Percentiles rank a stretch among this genome's conserved stretches.
Evolutionary conservation across 176 grass and related monocot species (phyloP).

Genomic region (Oryza punctata): DNA sequence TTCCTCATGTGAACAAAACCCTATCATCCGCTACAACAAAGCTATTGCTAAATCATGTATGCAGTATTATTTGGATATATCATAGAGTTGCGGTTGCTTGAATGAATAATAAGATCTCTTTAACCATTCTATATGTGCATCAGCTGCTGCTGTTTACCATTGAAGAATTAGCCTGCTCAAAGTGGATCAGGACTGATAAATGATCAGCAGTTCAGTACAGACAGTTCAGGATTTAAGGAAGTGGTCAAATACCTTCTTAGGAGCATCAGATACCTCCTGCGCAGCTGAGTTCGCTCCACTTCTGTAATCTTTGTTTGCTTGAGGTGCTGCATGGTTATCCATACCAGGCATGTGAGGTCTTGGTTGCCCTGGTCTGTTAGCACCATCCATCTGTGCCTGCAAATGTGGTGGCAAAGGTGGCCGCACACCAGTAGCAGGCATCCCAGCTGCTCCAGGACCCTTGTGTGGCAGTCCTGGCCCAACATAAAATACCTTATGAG

Average conservation of each 20-base stretch:
- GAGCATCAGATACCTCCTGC: slow-evolving; percentile 55
- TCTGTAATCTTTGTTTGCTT: slow-evolving; percentile 58
- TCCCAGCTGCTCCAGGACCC: slow-evolving; percentile 52
- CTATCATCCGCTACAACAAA: not conserved
- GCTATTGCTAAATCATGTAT: slow-evolving; percentile 4
- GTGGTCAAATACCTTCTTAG: slow-evolving; percentile 65
- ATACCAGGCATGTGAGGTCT: slow-evolving; percentile 59
- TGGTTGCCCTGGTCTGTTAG: slow-evolving; percentile 56
- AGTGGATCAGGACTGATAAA: slow-evolving; percentile 15
- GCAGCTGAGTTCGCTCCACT: slow-evolving; percentile 43
- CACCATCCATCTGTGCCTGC: slow-evolving; percentile 59
- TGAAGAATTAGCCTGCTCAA: slow-evolving; percentile 23
- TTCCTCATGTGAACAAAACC: not conserved
- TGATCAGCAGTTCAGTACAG: not conserved
- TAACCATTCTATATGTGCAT: slow-evolving; percentile 21
- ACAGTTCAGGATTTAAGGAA: slow-evolving; percentile 7
- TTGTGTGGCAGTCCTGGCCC: slow-evolving; percentile 58
- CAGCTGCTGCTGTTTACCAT: not conserved
- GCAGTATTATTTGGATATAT: not conserved
- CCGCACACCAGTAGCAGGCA: slow-evolving; percentile 52
- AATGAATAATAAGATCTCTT: not conserved
- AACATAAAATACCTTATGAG: slow-evolving; percentile 43
- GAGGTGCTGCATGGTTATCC: slow-evolving; percentile 56
- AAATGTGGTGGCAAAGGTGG: slow-evolving; percentile 69
- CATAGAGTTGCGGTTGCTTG: slow-evolving; percentile 10